Evolutionary conservation across 1,139 yeast genomes (phyloP), one percentile per base, ranked within the genome.

Genomic region (Lodderomyces orthopsilosis): DNA sequence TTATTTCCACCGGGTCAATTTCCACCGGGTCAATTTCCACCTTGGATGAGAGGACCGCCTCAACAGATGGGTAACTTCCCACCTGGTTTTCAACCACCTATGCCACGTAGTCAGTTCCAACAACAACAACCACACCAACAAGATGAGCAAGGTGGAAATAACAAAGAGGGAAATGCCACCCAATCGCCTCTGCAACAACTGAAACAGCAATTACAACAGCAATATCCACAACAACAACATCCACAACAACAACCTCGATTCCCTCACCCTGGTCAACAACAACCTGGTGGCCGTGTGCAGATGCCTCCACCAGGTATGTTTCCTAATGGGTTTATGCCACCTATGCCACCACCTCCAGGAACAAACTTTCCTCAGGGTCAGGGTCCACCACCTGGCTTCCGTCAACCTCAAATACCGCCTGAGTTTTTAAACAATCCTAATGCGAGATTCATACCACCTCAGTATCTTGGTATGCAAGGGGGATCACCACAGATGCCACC

Each of bases 391-490:
- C 41, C 41, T 18, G 63, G 59, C 22, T 61, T 63, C 3, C 66
- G 67, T 26, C 51, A 47, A 22, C 51, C 41, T 19, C 26, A 66
- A 19, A 40, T 46, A 2, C 66, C 68, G 23, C 53, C 51, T 6
- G 49, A 41, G 24, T 30, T 66, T 21, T 35, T 44, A 41, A 44
- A 44, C 35, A 40, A 40, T 24, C 43, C 43, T 13, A 47, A 48
- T 38, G 56, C 55, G 21, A 56, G 56, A 23, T 30, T 59, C 57
- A 53, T 63, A 57, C 55, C 54, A 40, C 44, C 54, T 41, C 34
- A 30, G n/a, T 30, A 30, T 10, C 6, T 30, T 12, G 34, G 34
- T 6, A 28, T 14, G 15, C 32, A 28, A 28, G 32, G 32, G 3
- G 32, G 32, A 13, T 28, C 32, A 28, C 32, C 32, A 10, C 32